A percentile compares a stretch with the other conserved stretches of the same genome.
Conservation (phyloP, 129 eudicot species). For the Helianthus tuberosus region DNA sequence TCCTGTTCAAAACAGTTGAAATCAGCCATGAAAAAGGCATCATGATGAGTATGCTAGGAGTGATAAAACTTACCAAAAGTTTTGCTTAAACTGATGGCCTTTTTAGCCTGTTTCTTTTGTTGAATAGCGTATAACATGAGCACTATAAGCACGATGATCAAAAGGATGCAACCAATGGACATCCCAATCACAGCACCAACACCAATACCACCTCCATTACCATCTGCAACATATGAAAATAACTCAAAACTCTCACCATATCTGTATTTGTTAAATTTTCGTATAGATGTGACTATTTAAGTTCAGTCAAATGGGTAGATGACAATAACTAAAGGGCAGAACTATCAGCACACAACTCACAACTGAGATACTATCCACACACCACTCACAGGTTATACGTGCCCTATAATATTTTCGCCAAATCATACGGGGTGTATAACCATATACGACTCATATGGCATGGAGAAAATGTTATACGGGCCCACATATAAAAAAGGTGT, state of each 20-base stretch:
- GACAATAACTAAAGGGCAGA: too few relatives aligned
- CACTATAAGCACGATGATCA: slow-evolving; percentile 62
- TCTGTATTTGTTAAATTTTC: not conserved
- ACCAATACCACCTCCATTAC: slow-evolving; percentile 40
- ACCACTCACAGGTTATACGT: too few relatives aligned
- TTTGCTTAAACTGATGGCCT: slow-evolving; percentile 75
- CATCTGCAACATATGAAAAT: slow-evolving; percentile 41
- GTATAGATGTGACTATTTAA: not conserved
- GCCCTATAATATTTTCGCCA: too few relatives aligned
- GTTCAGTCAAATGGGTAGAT: too few relatives aligned
- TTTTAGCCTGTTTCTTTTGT: slow-evolving; percentile 86
- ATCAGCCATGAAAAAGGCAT: not conserved
- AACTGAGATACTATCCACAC: too few relatives aligned
- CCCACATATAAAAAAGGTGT: too few relatives aligned
- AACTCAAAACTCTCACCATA: slow-evolving; percentile 5
- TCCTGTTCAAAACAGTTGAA: slow-evolving; percentile 41
- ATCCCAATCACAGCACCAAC: slow-evolving; percentile 54
- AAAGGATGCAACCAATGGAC: slow-evolving; percentile 51
- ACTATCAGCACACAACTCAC: too few relatives aligned
- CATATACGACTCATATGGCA: too few relatives aligned
- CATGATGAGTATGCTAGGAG: not conserved
- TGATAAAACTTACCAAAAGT: slow-evolving; percentile 64
- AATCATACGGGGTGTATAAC: too few relatives aligned
- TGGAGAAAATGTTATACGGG: too few relatives aligned
- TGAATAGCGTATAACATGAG: slow-evolving; percentile 67